Conservation (phyloP, 2,329 filamentous ascomycete genomes). For the Colletotrichum sublineola region DNA sequence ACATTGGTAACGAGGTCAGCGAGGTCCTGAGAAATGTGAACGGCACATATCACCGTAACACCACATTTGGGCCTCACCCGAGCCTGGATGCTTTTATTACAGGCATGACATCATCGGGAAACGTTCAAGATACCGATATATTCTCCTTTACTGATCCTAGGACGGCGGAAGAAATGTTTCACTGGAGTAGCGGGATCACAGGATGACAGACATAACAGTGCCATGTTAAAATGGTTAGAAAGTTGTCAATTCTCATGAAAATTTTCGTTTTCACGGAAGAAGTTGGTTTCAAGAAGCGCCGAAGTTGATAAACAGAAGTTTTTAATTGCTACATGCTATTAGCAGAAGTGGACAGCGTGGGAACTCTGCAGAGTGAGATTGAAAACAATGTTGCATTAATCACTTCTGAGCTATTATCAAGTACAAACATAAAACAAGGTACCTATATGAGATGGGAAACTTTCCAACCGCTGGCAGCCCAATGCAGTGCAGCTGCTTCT, state of each 20-base stretch:
- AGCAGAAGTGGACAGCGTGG: neutral
- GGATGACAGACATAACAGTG: neutral
- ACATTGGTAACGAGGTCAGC: conserved; percentile 36
- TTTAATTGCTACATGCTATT: neutral
- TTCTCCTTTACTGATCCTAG: conserved; percentile 28
- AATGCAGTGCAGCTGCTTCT: conserved; percentile 15
- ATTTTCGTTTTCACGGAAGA: neutral
- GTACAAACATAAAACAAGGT: neutral
- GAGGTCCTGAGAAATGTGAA: conserved; percentile 27
- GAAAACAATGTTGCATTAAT: neutral
- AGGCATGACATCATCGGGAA: conserved; percentile 16
- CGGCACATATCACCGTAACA: neutral
- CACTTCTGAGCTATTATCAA: neutral
- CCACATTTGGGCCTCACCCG: conserved; percentile 4
- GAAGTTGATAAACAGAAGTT: neutral
- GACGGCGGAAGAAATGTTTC: conserved; percentile 22
- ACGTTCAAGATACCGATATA: neutral
- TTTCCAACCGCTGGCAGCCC: conserved; percentile 3
- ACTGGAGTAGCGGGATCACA: conserved; percentile 26
- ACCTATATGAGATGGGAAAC: neutral
- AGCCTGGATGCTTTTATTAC: conserved; percentile 26
- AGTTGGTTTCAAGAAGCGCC: neutral
- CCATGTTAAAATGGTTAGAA: too few species aligned
- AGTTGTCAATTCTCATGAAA: neutral
- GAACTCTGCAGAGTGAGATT: neutral